Percentiles rank a stretch among this genome's conserved stretches.
These are phyloP conservation scores for Exidia glandulosa DNA, from an alignment of 768 basidiomycete species.

Conservation along the genomic window DNA sequence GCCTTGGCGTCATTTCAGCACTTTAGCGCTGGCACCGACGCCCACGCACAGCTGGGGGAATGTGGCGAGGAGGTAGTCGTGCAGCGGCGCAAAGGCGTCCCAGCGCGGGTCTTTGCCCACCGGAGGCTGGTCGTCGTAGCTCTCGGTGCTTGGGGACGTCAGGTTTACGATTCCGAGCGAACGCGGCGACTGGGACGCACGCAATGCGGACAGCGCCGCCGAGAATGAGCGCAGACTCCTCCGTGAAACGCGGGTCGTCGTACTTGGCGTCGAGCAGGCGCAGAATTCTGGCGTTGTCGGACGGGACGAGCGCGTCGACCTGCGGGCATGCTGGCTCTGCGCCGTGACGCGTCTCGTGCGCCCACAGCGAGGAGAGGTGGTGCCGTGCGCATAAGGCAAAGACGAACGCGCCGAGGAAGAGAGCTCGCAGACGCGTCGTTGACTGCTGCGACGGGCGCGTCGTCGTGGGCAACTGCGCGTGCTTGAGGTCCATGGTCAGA, in stretches of 20 bases:
- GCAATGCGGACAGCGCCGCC: neutral
- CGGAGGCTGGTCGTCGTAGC: neutral
- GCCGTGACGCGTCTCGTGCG: too few species aligned
- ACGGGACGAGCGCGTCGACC: neutral
- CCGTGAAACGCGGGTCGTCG: neutral
- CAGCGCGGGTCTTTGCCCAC: slow-evolving; percentile 12
- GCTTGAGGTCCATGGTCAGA: too few species aligned
- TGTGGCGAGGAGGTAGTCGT: slow-evolving; percentile 23
- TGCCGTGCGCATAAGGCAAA: too few species aligned
- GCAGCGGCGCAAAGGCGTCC: slow-evolving; percentile 22
- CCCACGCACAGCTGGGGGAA: slow-evolving; percentile 30
- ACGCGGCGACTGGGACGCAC: neutral
- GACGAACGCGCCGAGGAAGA: too few species aligned
- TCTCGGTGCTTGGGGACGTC: neutral
- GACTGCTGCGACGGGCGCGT: too few species aligned
- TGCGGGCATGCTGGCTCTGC: neutral
- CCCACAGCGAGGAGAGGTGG: too few species aligned
- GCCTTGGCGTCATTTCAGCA: slow-evolving; percentile 8
- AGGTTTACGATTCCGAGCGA: neutral
- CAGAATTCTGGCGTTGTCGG: neutral
- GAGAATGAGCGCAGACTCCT: neutral
- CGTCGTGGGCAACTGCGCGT: too few species aligned
- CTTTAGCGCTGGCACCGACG: neutral
- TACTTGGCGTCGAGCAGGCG: neutral
- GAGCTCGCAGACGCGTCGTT: too few species aligned